phyloP scores from a whole-genome alignment of 2,329 filamentous ascomycete species.

The Monilinia fructigena region DNA sequence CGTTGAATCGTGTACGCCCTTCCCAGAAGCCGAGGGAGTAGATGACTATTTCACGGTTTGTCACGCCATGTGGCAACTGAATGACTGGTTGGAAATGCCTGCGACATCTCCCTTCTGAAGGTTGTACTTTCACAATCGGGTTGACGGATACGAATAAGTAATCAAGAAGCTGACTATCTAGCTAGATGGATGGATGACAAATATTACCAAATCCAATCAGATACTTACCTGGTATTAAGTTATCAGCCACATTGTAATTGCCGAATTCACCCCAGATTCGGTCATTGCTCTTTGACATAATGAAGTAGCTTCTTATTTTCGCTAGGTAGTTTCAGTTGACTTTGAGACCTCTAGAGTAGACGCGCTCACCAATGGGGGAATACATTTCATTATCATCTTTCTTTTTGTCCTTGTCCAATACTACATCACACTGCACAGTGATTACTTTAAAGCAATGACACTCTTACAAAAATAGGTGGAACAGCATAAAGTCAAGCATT shows the following conservation, averaged over 20 bases:
- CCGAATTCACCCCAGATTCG: constrained; percentile 4
- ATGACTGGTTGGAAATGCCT: background rate
- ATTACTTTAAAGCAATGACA: background rate
- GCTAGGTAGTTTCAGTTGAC: too few species aligned
- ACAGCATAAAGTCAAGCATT: too few species aligned
- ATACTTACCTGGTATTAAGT: background rate
- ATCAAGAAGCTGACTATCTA: background rate
- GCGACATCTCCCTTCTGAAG: background rate
- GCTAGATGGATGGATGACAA: background rate
- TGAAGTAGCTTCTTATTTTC: too few species aligned
- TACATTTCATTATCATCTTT: too few species aligned
- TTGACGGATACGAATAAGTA: background rate
- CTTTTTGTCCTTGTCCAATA: too few species aligned
- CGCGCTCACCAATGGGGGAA: too few species aligned
- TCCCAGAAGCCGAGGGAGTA: constrained; percentile 5
- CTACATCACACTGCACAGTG: too few species aligned
- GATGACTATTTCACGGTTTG: background rate
- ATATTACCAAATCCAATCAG: background rate
- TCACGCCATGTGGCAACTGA: constrained; percentile 8
- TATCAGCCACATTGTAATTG: background rate
- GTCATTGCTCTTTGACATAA: background rate
- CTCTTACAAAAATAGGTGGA: too few species aligned
- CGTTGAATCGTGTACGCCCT: background rate
- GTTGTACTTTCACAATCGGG: background rate
- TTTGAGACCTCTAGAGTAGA: too few species aligned